Percentiles rank a stretch among this genome's conserved stretches.
Evolutionary conservation across 2,329 filamentous ascomycete species (phyloP).

Genomic region (Aspergillus sp.): DNA sequence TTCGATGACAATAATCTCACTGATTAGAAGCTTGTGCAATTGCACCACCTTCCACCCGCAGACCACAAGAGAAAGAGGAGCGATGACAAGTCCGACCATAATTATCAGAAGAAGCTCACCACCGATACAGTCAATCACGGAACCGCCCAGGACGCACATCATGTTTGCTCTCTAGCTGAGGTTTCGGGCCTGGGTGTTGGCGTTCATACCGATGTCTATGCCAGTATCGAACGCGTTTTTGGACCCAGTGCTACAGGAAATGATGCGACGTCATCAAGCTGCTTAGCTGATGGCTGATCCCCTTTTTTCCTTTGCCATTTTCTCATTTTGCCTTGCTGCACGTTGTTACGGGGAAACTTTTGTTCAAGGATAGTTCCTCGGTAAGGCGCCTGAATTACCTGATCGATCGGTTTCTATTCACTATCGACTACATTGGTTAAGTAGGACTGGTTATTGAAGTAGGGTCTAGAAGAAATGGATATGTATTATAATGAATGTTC

Average conservation of each 20-base stretch:
- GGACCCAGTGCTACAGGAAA: neutral
- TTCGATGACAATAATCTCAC: neutral
- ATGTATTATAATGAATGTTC: too few species aligned
- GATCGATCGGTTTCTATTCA: too few species aligned
- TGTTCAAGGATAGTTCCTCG: neutral
- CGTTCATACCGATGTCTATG: neutral
- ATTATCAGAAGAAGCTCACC: neutral
- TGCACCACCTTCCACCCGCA: neutral
- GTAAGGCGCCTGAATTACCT: too few species aligned
- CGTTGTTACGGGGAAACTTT: neutral
- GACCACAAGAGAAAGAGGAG: neutral
- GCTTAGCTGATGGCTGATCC: neutral
- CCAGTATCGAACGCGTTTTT: neutral
- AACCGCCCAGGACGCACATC: neutral
- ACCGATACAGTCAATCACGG: neutral
- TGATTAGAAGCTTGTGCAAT: neutral
- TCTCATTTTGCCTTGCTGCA: neutral
- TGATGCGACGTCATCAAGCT: neutral
- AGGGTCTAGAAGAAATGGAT: too few species aligned
- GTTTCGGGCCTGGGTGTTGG: neutral
- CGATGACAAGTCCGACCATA: neutral
- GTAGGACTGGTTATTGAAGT: too few species aligned
- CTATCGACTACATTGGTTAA: too few species aligned
- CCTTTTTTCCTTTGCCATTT: neutral
- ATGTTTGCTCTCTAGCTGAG: neutral